These are phyloP conservation scores for Stemphylium lycopersici DNA, from an alignment of 2,329 filamentous ascomycete genomes.

Conservation along the genomic window DNA sequence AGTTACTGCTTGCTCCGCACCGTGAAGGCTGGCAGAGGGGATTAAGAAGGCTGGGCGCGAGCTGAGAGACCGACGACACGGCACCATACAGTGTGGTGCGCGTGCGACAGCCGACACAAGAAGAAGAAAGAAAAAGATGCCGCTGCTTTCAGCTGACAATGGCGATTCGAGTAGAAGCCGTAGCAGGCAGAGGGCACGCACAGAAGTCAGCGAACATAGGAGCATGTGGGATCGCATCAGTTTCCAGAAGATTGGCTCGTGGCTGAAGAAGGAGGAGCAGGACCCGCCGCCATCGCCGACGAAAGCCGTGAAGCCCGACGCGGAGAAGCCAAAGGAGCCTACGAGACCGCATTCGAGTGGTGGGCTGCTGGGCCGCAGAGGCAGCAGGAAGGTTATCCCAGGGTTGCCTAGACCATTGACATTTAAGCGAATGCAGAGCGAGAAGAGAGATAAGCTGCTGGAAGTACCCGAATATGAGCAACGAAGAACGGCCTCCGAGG, in stretches of 20 bases:
- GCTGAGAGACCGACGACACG: constrained; percentile 18
- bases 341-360: constrained; percentile 44
- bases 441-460: constrained; percentile 74
- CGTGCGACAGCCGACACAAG: background rate
- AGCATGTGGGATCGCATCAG: constrained; percentile 48
- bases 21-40: constrained; percentile 11
- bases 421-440: constrained; percentile 82
- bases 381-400: constrained; percentile 70
- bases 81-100: constrained; percentile 5
- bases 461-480: constrained; percentile 69
- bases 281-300: constrained; percentile 29
- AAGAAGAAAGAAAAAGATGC: constrained; percentile 33
- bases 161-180: constrained; percentile 36
- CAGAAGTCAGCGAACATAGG: constrained; percentile 42
- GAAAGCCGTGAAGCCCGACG: constrained; percentile 4
- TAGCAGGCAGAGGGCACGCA: constrained; percentile 43
- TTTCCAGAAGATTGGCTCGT: constrained; percentile 50
- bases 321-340: constrained; percentile 38
- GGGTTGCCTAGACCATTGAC: constrained; percentile 78
- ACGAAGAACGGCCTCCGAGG: constrained; percentile 75
- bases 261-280: constrained; percentile 50
- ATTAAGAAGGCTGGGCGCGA: constrained; percentile 11
- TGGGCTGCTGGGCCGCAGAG: constrained; percentile 35
- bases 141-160: constrained; percentile 33
- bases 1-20: background rate